Percentiles rank a stretch among this genome's conserved stretches.
phyloP scores from a whole-genome alignment of 139 green algal genomes.

The Microglena sp. region DNA sequence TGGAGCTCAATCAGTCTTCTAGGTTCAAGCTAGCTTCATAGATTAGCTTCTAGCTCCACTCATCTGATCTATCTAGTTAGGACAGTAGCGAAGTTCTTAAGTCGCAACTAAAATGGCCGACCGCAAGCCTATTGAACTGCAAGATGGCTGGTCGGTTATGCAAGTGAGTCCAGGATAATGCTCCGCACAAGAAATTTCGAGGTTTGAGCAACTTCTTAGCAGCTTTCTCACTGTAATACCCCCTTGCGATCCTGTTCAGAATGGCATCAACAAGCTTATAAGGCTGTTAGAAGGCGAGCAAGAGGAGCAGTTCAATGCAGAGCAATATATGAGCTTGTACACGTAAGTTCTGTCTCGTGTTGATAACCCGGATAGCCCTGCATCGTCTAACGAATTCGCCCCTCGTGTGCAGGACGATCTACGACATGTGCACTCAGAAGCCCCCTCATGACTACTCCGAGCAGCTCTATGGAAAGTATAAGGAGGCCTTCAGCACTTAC shows the following conservation, averaged over 20 bases:
- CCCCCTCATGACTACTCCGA: slow-evolving; percentile 94
- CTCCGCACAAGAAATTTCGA: too few species aligned
- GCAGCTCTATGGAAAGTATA: slow-evolving; percentile 90
- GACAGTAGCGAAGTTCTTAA: too few species aligned
- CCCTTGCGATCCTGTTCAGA: too few species aligned
- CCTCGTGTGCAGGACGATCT: slow-evolving; percentile 71
- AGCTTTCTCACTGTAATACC: too few species aligned
- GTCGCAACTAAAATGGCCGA: slow-evolving; percentile 1
- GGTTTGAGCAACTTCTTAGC: too few species aligned
- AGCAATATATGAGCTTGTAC: slow-evolving; percentile 96
- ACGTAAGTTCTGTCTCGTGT: slow-evolving; percentile 63
- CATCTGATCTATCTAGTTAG: too few species aligned
- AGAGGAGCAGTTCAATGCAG: slow-evolving; percentile 78
- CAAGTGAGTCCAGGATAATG: slow-evolving; percentile 61
- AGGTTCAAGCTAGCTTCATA: too few species aligned
- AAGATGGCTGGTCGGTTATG: slow-evolving; percentile 86
- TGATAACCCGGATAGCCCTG: not conserved
- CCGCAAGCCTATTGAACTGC: slow-evolving; percentile 67
- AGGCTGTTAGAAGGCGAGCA: slow-evolving; percentile 73
- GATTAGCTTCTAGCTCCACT: too few species aligned
- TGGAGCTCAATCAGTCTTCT: too few species aligned
- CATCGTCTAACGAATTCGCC: not conserved
- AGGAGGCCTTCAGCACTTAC: slow-evolving; percentile 87
- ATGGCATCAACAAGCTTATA: slow-evolving; percentile 92
- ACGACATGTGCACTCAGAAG: slow-evolving; percentile 99